Percentiles rank a stretch among this genome's conserved stretches.
phyloP scores from a whole-genome alignment of 2,329 filamentous ascomycete genomes.

The Colletotrichum sp. region DNA sequence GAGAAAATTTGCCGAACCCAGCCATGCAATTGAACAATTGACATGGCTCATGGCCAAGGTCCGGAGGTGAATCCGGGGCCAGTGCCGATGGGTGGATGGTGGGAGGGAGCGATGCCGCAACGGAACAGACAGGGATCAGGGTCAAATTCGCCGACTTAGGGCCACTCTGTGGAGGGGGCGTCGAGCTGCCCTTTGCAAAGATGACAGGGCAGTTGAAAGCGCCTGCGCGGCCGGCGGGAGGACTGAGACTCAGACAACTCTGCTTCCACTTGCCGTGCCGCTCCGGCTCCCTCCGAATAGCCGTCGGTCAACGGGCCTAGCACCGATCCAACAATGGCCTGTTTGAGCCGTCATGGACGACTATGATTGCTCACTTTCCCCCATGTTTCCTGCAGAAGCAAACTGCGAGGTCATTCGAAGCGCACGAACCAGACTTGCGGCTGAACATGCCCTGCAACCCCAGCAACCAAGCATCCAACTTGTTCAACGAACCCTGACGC shows the following conservation, averaged over 20 bases:
- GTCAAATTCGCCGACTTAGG: background rate
- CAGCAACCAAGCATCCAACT: background rate
- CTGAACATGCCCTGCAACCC: background rate
- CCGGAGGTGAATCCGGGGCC: background rate
- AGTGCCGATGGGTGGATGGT: background rate
- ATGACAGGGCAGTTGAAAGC: conserved; percentile 13
- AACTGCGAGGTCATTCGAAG: background rate
- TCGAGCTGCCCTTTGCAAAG: background rate
- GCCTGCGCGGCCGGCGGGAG: background rate
- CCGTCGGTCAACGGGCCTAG: background rate
- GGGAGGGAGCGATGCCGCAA: background rate
- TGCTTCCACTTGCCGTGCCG: background rate
- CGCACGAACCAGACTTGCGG: background rate
- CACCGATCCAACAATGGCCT: background rate
- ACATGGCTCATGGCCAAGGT: background rate
- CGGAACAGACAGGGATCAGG: background rate
- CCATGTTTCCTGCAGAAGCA: background rate
- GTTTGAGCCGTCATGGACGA: background rate
- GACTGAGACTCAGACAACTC: background rate
- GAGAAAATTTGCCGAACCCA: background rate
- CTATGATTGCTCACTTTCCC: background rate
- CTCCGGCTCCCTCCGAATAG: conserved; percentile 1
- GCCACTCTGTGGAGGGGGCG: background rate
- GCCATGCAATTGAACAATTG: background rate
- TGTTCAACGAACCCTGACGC: background rate